Base-by-base conservation (phyloP, 495 filamentous ascomycete species). In the Paragyromitra xinjiangensis region DNA sequence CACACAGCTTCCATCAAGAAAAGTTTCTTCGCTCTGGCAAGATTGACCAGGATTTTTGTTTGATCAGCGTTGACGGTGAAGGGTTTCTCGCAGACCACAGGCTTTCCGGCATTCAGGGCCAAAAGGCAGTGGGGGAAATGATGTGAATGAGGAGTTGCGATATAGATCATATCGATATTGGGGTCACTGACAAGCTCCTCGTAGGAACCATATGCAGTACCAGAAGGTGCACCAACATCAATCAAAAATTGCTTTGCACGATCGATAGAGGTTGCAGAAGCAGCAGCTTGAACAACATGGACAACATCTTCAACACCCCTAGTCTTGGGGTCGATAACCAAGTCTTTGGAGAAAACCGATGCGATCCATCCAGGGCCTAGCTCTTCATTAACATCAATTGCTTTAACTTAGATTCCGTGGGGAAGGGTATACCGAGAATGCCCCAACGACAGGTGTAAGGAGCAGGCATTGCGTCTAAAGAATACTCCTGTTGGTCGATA, bases 1-100 rank as follows among this genome's bases (percentile, higher is more conserved):
- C 95, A 98, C 12, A 98, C 92, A 19, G 94, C 94, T 86, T 98
- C 95, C 93, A 97, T 97, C 48, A 98, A 84, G 85, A 98, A 97
- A 24, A 97, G 81, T n/a, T 90, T 89, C 88, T 96, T 97, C 79
- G 88, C 85, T 79, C 85, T 88, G 0, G 95, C 93, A 19, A 88
- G 91, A 64, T 92, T 89, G 65, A 90, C 88, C 16, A 98, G 86
- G 73, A 91, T 91, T 81, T 88, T 89, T 4, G 92, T 86, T 85
- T 98, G 94, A 12, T 89, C 86, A 9, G 93, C 94, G 81, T 93
- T 98, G 71, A 95, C 92, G 0, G 94, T 97, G 81, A 98, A 92
- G 0, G 94, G 89, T 85, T 98, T 98, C 84, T 98, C 95, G 83
- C 93, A 97, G 29, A 98, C 87, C 3, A 97, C 94, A 79, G 94